A percentile compares a stretch with the other conserved stretches of the same genome.
Conservation (phyloP, 1,284 basidiomycete species). For the Rhodotorula sp. region DNA sequence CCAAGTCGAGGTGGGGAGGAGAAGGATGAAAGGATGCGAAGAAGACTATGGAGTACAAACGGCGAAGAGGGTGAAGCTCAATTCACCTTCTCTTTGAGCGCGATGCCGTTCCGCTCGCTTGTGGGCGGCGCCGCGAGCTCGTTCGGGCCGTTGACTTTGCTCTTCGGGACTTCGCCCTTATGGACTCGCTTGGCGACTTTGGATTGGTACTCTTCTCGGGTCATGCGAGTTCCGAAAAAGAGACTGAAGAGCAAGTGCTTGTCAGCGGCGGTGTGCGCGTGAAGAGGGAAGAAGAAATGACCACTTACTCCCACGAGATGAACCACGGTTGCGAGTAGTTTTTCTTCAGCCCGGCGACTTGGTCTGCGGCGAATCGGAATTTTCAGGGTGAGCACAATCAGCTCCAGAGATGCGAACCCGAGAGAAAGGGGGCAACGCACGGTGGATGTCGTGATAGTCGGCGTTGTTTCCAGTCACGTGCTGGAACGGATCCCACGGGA, state of each 20-base stretch:
- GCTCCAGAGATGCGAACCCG: neutral
- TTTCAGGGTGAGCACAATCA: constrained; percentile 4
- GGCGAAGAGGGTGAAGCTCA: neutral
- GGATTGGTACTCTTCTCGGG: constrained; percentile 47
- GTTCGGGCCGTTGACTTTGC: constrained; percentile 35
- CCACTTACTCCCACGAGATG: constrained; percentile 69
- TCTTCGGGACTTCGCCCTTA: constrained; percentile 5
- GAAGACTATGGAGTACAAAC: neutral
- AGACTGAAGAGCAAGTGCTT: constrained; percentile 40
- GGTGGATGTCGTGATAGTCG: constrained; percentile 98
- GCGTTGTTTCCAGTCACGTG: constrained; percentile 87
- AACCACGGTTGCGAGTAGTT: constrained; percentile 77
- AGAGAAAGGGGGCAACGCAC: constrained; percentile 60
- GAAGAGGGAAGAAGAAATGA: neutral
- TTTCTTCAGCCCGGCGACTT: constrained; percentile 88
- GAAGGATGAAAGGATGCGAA: too few species aligned
- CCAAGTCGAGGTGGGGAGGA: too few species aligned
- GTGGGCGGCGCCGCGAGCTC: constrained; percentile 31
- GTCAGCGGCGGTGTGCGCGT: constrained; percentile 2
- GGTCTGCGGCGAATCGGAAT: constrained; percentile 29
- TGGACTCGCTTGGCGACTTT: constrained; percentile 24
- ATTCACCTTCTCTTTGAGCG: constrained; percentile 35
- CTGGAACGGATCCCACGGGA: constrained; percentile 60
- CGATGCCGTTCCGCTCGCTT: constrained; percentile 16
- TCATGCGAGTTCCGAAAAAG: constrained; percentile 75